Base-by-base conservation (phyloP, 2,329 filamentous ascomycete genomes). In the Hypoxylon sp. region DNA sequence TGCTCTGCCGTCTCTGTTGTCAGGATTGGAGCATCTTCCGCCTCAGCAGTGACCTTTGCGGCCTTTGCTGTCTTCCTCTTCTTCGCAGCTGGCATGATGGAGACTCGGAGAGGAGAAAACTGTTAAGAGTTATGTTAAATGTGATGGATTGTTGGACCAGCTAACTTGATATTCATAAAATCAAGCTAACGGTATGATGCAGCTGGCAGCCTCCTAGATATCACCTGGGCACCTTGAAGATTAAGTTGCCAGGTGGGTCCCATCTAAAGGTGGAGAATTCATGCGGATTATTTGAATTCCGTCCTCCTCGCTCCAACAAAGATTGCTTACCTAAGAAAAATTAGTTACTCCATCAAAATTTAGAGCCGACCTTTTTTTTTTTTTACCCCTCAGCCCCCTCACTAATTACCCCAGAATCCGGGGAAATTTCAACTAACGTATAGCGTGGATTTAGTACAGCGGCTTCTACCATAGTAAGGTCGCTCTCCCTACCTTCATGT, bases 1-100 rank as follows among this genome's bases (percentile, higher is more conserved):
- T 68, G 58, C 13, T 70, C 70, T 35, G 77, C 71, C 26, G 54
- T 37, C 3, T 78, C 73, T 59, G 67, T 31, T n/a, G 52, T 56
- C 39, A 74, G 57, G 13, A 61, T 59, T 1, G 74, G 67, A 42
- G 73, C 50, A 33, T 77, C 71, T 54, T 59, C 46, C 13, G 67
- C 53, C 26, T 73, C 63, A 26, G 71, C 68, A 14, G 72, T 64
- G 8, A 65, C 75, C 10, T 58, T 63, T 5, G 75, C 74, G 3
- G 65, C 64, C 33, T 51, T 50, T 3, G 66, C 60, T 10, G 80
- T 84, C 76, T 83, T 83, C 74, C 82, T 81, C 73, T 82, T 84
- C 75, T 84, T 84, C 19, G 81, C 76, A 46, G 82, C 80, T 65
- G 82, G 81, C 81, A 83, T 83, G 37, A 64, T 72, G 47, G 9